Base-by-base conservation (phyloP, 2,329 filamentous ascomycete species). In the Bipolaris gigantea region DNA sequence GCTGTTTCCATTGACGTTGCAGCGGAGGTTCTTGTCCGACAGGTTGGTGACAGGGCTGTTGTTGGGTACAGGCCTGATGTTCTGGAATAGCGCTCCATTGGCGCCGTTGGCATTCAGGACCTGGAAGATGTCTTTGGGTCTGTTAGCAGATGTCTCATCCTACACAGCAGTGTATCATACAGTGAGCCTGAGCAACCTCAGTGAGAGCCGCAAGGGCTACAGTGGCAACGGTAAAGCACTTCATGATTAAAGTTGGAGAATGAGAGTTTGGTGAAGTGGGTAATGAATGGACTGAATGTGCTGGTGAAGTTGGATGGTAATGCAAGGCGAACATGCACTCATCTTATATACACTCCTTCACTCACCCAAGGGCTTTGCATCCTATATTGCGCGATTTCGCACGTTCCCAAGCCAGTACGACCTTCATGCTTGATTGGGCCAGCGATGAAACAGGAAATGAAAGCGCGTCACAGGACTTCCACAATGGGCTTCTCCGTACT, bases 61-160 rank as follows among this genome's bases (percentile, higher is more conserved):
- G 62, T 75, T 75, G 4, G 72, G 71, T 50, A 75, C 74, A 15
- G 56, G 65, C n/a, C 73, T 62, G 42, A 75, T 64, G 57, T 74
- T 72, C 53, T 75, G 71, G 51, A 70, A 73, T 10, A 63, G 59
- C 16, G 56, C 66, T 34, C 71, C 72, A 55, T 73, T 71, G 10
- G 50, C 56, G 32, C 71, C 71, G 54, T 74, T 74, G 25, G 71
- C 69, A n/a, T 66, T 73, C 6, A 75, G 62, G 58, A 59, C 63
- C 45, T 75, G 63, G 66, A 75, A 75, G 42, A 73, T 74, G 57
- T 75, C 72, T 75, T 36, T 47, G 5, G 15, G 18, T 7, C 1
- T 42, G 35, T 67, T 15, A 62, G 59, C 51, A 39, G 5, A 19
- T 25, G n/a, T 6, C n/a, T 41, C 5, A 6, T 16, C 15, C 27